Conservation (phyloP, 2,329 filamentous ascomycete genomes). For the Ramichloridium luteum region DNA sequence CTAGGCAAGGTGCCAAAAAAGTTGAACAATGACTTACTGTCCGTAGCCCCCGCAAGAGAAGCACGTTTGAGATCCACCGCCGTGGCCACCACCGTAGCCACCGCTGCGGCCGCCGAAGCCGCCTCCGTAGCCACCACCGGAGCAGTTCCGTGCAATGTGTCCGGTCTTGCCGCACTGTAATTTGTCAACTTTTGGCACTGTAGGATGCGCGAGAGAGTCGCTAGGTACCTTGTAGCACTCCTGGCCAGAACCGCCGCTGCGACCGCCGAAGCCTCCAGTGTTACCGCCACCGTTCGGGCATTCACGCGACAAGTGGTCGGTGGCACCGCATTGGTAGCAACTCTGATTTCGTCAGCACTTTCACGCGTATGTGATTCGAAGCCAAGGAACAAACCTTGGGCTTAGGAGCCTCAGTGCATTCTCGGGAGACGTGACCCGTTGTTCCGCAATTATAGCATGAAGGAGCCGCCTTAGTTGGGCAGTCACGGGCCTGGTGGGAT, state of each 20-base stretch:
- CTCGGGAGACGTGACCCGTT: slow-evolving; percentile 52
- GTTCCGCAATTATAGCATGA: slow-evolving; percentile 37
- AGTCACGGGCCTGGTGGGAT: slow-evolving; percentile 39
- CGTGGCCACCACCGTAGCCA: slow-evolving; percentile 31
- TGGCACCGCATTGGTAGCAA: slow-evolving; percentile 57
- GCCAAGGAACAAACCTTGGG: slow-evolving; percentile 51
- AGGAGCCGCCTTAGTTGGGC: slow-evolving; percentile 36
- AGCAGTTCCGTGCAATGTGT: slow-evolving; percentile 90
- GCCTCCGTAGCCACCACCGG: slow-evolving; percentile 47
- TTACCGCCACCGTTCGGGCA: slow-evolving; percentile 43
- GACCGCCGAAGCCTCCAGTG: slow-evolving; percentile 36
- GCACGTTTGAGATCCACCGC: slow-evolving; percentile 64
- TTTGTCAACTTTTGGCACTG: slow-evolving; percentile 47
- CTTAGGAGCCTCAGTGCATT: slow-evolving; percentile 82
- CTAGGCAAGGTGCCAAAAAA: neutral
- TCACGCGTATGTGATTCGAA: slow-evolving; percentile 4
- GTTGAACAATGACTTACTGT: slow-evolving; percentile 73
- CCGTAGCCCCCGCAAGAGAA: slow-evolving; percentile 96
- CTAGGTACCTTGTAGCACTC: slow-evolving; percentile 30
- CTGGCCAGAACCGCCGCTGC: slow-evolving; percentile 30
- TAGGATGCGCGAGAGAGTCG: neutral
- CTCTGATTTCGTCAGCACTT: slow-evolving; percentile 23
- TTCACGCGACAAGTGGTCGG: slow-evolving; percentile 86
- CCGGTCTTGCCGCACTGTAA: slow-evolving; percentile 96
- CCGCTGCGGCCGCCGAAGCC: slow-evolving; percentile 34